Evolutionary conservation across 164 flowering plant genomes (phyloP).

Genomic region (Umbellularia californica): DNA sequence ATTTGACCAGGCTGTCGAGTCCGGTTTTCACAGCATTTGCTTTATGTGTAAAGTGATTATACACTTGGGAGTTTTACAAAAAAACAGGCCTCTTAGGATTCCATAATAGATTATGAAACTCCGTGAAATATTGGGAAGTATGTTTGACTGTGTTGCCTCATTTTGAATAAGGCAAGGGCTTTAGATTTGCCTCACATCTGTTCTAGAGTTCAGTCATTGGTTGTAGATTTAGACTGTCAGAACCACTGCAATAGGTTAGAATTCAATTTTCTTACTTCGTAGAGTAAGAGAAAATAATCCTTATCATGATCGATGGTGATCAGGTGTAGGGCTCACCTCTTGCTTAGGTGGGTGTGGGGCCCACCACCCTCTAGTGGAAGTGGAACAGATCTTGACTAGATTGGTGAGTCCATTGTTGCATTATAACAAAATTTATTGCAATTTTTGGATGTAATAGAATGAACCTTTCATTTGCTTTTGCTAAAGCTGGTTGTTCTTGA

Average conservation of each 20-base stretch:
- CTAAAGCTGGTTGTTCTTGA: no score
- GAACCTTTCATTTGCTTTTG: no score
- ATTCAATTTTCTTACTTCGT: background rate
- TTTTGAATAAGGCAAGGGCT: constrained; percentile 1
- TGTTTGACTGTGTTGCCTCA: background rate
- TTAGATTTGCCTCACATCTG: background rate
- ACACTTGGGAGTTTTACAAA: no score
- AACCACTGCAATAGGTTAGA: background rate
- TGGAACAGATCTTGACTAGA: background rate
- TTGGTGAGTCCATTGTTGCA: background rate
- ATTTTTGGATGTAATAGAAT: background rate
- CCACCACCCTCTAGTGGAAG: background rate
- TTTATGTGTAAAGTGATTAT: no score
- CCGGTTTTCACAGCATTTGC: no score
- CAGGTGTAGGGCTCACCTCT: background rate
- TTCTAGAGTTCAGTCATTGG: background rate
- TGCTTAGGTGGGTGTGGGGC: background rate
- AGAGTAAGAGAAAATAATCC: background rate
- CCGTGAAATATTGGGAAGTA: background rate
- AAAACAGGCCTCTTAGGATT: background rate
- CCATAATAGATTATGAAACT: background rate
- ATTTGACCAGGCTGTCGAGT: no score
- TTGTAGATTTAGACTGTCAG: background rate
- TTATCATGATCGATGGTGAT: background rate
- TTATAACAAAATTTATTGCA: background rate